A percentile compares a stretch with the other conserved stretches of the same genome.
Conservation (phyloP, 805 yeast genomes). For the Wickerhamiella vanderwaltii region DNA sequence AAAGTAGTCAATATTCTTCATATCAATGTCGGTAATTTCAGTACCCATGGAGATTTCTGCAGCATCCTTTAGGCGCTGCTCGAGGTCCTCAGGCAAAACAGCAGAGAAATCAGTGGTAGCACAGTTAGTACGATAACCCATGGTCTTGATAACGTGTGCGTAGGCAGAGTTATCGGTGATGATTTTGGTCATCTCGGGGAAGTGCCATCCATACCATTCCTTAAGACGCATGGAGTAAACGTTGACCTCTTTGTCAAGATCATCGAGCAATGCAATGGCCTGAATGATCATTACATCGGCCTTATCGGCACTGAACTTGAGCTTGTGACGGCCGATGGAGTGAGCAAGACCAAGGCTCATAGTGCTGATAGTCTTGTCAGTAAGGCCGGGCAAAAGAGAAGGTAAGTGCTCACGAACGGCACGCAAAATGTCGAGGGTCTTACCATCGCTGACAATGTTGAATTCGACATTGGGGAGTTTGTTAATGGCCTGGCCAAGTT, state of each 20-base stretch:
- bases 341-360: constrained; percentile 98
- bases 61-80: constrained; percentile 84
- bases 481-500: constrained; percentile 91
- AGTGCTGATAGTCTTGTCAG: constrained; percentile 70
- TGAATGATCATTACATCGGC: constrained; percentile 99
- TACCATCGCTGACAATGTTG: constrained; percentile 87
- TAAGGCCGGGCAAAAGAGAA: constrained; percentile 84
- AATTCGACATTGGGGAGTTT: constrained; percentile 74
- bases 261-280: constrained; percentile 94
- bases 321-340: constrained; percentile 95
- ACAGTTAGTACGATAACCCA: constrained; percentile 92
- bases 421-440: constrained; percentile 86
- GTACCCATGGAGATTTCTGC: constrained; percentile 99
- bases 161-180: constrained; percentile 91
- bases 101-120: constrained; percentile 80
- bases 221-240: constrained; percentile 98
- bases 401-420: constrained; percentile 92
- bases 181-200: constrained; percentile 97
- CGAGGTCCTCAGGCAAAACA: constrained; percentile 84
- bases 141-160: constrained; percentile 82
- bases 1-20: constrained; percentile 73
- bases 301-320: constrained; percentile 94
- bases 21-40: constrained; percentile 85
- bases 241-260: constrained; percentile 92
- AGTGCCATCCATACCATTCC: constrained; percentile 99